Base-by-base conservation (phyloP, 2,329 filamentous ascomycete genomes). In the Fusarium dlaminii region DNA sequence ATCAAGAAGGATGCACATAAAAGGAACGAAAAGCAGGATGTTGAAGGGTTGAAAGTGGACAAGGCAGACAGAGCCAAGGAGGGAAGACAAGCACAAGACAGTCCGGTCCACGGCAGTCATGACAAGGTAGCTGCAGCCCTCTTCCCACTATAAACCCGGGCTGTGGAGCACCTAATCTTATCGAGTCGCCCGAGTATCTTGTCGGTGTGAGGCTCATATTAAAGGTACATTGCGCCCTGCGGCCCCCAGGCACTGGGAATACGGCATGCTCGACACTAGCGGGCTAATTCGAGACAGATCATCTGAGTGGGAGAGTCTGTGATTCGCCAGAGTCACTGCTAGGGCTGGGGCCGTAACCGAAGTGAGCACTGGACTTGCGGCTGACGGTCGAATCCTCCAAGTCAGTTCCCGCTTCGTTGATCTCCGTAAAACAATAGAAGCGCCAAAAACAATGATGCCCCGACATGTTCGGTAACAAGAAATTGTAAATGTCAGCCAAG, bases 141-240 rank as follows among this genome's bases (percentile, higher is more conserved):
- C 49, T 67, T 37, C 36, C 64, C 57, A 43, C 65, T 39, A 29
- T 49, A 27, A 52, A 58, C 58, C 57, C 65, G n/a, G 42, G 22
- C 30, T 22, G 56, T 68, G 65, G 67, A 46, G 45, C 48, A 43
- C 34, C 66, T 70, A 65, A 70, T 70, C 66, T 70, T 65, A 70
- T 57, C 49, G n/a, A 52, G 36, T 29, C 15, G 30, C 22, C 14
- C 27, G 9, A 68, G 66, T 68, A 68, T 43, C 55, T 22, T 20
- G 32, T 24, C 13, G 24, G 13, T 20, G 30, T 4, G 29, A 20
- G 30, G 11, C 15, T 13, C 48, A 37, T 37, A 37, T n/a, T 20
- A 55, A 40, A 49, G 42, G 37, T 66, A 67, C 64, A 42, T 68
- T 67, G 56, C 20, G 43, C 39, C 37, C 68, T 72, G 57, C n/a